These are phyloP conservation scores for Cantharellus anzutake DNA, from an alignment of 768 basidiomycete species.

Conservation along the genomic window DNA sequence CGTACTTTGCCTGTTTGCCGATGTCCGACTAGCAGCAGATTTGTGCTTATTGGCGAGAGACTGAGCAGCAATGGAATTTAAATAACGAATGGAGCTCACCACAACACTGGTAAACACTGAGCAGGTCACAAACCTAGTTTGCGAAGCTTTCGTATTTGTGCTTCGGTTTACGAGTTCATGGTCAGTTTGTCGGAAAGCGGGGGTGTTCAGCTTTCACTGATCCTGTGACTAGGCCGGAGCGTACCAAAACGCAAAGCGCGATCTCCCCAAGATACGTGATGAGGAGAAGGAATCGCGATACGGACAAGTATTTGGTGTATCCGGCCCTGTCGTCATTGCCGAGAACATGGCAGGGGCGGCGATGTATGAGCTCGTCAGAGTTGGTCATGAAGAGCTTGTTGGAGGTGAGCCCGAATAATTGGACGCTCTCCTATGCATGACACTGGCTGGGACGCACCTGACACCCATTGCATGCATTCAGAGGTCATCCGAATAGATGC, in stretches of 20 bases:
- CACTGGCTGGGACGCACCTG: neutral
- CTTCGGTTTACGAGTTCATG: too few relatives aligned
- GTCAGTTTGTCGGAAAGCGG: too few relatives aligned
- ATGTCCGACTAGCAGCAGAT: too few relatives aligned
- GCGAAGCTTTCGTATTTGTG: too few relatives aligned
- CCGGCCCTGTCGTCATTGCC: conserved; percentile 95
- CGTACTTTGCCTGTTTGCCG: too few relatives aligned
- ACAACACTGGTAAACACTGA: too few relatives aligned
- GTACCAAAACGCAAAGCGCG: conserved; percentile 72
- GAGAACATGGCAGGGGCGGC: conserved; percentile 92
- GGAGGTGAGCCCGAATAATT: conserved; percentile 39
- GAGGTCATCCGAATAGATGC: conserved; percentile 99
- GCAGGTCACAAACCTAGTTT: too few relatives aligned
- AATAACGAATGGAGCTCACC: too few relatives aligned
- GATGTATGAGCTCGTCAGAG: conserved; percentile 96
- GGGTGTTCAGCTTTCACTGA: too few relatives aligned
- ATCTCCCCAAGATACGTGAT: conserved; percentile 75
- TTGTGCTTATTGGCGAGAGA: too few relatives aligned
- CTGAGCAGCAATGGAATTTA: too few relatives aligned
- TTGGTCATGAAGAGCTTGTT: conserved; percentile 95
- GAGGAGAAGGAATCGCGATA: conserved; percentile 78
- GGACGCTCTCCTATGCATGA: neutral
- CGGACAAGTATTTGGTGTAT: conserved; percentile 85
- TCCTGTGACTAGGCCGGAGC: conserved; percentile 54
- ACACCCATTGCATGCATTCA: conserved; percentile 14